phyloP scores from a whole-genome alignment of 139 green algal genomes.

The Yamagishiella unicocca region DNA sequence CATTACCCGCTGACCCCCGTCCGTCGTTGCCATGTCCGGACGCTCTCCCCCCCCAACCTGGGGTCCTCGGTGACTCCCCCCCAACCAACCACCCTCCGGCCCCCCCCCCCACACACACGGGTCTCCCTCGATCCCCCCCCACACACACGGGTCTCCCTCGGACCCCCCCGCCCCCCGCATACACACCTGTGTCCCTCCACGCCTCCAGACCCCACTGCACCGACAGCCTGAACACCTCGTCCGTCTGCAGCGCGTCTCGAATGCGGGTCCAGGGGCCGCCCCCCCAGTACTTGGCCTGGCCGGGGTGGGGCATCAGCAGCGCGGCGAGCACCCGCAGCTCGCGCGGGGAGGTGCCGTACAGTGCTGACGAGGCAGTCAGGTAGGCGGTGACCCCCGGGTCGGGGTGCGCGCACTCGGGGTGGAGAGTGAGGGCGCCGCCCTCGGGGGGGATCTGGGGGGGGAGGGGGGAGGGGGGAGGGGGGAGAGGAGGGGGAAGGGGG shows the following conservation, averaged over 20 bases:
- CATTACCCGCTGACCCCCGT: no score
- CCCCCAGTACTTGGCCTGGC: constrained; percentile 35
- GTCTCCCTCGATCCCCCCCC: not conserved
- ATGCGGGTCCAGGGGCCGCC: constrained; percentile 17
- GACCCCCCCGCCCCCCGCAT: no score
- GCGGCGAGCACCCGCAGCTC: not conserved
- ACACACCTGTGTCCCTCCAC: constrained; percentile 18
- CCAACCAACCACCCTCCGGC: not conserved
- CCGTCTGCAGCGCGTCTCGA: constrained; percentile 28
- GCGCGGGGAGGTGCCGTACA: not conserved
- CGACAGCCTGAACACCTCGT: constrained; percentile 37
- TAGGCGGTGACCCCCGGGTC: not conserved
- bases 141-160: no score
- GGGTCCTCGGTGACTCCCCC: no score
- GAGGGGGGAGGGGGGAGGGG: no score
- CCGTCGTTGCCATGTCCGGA: no score
- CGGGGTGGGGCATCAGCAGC: constrained; percentile 22
- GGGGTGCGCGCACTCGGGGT: not conserved
- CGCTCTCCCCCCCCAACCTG: no score
- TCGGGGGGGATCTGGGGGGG: constrained; percentile 5
- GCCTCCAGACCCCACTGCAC: constrained; percentile 38
- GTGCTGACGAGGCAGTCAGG: not conserved
- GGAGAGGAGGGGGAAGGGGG: no score
- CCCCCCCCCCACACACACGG: not conserved
- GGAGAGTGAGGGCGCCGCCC: not conserved